Conservation (phyloP, 306 rosid species). For the Canavalia gladiata region DNA sequence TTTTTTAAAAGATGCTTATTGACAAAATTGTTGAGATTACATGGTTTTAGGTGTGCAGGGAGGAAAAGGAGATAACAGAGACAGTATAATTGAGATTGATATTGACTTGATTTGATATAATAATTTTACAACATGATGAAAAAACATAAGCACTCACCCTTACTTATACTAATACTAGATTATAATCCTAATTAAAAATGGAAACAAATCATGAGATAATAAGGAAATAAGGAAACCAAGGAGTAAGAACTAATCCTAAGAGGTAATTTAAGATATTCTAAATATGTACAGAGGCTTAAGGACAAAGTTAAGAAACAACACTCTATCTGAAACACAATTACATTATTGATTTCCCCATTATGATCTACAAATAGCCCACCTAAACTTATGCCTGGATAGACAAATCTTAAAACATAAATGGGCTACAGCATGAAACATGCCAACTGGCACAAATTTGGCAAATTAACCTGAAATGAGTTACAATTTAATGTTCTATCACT, state of each 20-base stretch:
- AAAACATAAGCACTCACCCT: slow-evolving; percentile 14
- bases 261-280: not conserved
- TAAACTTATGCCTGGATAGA: not conserved
- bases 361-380: not conserved
- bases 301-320: not conserved
- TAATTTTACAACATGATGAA: not conserved
- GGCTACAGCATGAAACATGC: slow-evolving; percentile 23
- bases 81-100: not conserved
- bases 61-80: not conserved
- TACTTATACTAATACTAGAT: not conserved
- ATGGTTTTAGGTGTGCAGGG: not conserved
- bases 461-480: slow-evolving; percentile 2
- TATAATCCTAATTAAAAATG: not conserved
- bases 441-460: slow-evolving; percentile 2
- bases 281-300: not conserved
- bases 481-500: slow-evolving; percentile 26
- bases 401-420: slow-evolving; percentile 19
- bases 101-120: not conserved
- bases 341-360: not conserved
- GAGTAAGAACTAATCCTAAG: not conserved
- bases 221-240: not conserved
- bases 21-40: not conserved
- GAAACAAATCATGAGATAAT: not conserved
- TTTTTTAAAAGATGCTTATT: not conserved
- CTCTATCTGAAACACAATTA: not conserved